Evolutionary conservation across 2,329 filamentous ascomycete species (phyloP).

Genomic region (Passalora sequoiae): DNA sequence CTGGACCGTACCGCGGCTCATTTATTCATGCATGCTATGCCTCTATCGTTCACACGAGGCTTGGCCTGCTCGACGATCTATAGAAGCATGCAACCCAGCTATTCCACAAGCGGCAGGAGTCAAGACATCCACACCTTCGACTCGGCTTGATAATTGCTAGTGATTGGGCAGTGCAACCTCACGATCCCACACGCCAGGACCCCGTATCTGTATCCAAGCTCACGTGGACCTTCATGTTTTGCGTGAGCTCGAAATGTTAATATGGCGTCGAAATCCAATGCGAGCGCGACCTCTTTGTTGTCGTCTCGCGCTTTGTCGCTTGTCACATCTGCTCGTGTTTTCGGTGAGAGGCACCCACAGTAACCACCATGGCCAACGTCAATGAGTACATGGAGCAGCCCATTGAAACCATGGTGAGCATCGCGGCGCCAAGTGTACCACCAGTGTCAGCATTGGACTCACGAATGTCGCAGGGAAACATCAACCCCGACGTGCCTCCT

Average conservation of each 20-base stretch:
- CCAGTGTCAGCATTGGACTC: not conserved
- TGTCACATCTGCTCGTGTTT: constrained; percentile 7
- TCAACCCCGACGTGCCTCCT: constrained; percentile 30
- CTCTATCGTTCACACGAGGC: constrained; percentile 3
- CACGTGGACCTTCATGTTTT: not conserved
- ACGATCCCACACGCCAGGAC: not conserved
- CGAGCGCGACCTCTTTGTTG: not conserved
- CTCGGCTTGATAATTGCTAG: no score
- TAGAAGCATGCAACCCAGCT: no score
- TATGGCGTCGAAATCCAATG: not conserved
- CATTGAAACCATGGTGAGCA: constrained; percentile 30
- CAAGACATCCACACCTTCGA: constrained; percentile 3
- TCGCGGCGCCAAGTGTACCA: not conserved
- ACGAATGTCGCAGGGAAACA: constrained; percentile 19
- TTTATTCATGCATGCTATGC: not conserved
- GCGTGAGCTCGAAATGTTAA: not conserved
- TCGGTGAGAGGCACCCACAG: constrained; percentile 11
- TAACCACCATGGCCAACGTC: constrained; percentile 23
- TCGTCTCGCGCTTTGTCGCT: not conserved
- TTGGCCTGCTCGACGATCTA: not conserved
- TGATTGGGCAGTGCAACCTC: not conserved
- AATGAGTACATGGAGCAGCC: constrained; percentile 33
- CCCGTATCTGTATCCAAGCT: not conserved
- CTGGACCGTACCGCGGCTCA: not conserved
- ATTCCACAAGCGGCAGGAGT: constrained; percentile 4